Base-by-base conservation (phyloP, 148 eudicot genomes). In the Linanthus parryae region DNA sequence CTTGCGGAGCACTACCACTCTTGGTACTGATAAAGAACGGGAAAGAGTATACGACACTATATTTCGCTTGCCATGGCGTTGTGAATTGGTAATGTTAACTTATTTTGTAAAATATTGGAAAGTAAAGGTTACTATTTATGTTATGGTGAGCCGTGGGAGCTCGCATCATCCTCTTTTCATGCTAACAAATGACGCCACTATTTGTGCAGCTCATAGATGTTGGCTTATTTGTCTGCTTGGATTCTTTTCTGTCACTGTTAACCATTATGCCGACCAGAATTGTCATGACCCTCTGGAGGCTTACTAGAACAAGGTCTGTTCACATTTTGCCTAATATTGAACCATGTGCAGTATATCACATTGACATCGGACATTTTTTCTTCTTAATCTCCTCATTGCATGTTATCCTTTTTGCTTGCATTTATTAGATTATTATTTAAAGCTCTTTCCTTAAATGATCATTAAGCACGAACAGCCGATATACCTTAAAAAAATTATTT, bases 51-150 rank as follows among this genome's bases (percentile, higher is more conserved):
- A 92, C 56, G 96, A 87, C 53, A 87, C 98, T 39, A 92, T 87
- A 63, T 92, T 92, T 52, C 94, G 90, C 61, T 73, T 92, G 78
- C 98, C 98, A 37, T 92, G 98, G 98, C 88, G 98, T 60, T 87
- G 96, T 69, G 98, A 92, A 70, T 71, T 87, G 94, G 98, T 92
- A 92, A 70, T 62, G 47, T 30, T 50, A n/a, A 13, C 23, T 49
- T 25, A 30, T 18, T 19, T 21, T 18, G 28, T 36, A 34, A 14
- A 29, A 22, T 19, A 17, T 42, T 40, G 2, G 28, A 2, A 19
- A 27, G 23, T 13, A 42, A 20, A 1, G n/a, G n/a, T n/a, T n/a
- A n/a, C n/a, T n/a, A n/a, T n/a, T n/a, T n/a, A n/a, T n/a, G 5
- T 31, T 5, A 31, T 5, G 35, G 35, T 5, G 35, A 31, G 5